phyloP scores from a whole-genome alignment of 2,329 filamentous ascomycete species.

The Penicillium frequentans region DNA sequence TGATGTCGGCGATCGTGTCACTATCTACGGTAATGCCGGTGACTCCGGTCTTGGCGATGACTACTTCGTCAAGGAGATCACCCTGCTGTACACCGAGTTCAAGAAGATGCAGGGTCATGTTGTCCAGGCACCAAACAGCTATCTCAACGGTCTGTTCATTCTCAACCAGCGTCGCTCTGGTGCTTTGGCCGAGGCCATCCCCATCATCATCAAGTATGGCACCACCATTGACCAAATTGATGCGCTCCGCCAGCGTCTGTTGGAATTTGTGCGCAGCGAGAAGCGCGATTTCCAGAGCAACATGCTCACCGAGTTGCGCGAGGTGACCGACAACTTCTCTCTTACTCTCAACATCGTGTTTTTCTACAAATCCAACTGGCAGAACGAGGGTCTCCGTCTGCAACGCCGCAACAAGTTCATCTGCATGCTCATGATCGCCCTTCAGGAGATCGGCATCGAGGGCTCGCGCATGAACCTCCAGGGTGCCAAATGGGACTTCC shows the following conservation, averaged over 20 bases:
- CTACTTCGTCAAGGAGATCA: slow-evolving; percentile 94
- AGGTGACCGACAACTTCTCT: slow-evolving; percentile 78
- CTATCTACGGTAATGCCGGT: slow-evolving; percentile 87
- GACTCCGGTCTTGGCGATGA: slow-evolving; percentile 78
- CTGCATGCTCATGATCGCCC: slow-evolving; percentile 82
- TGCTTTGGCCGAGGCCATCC: slow-evolving; percentile 80
- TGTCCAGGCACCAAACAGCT: slow-evolving; percentile 91
- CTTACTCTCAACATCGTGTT: slow-evolving; percentile 90
- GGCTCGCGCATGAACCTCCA: slow-evolving; percentile 73
- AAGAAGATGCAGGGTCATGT: slow-evolving; percentile 98
- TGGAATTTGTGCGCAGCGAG: slow-evolving; percentile 79
- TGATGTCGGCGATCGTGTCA: slow-evolving; percentile 90
- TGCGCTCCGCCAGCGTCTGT: slow-evolving; percentile 72
- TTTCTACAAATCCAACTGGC: slow-evolving; percentile 97
- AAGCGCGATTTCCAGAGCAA: slow-evolving; percentile 87
- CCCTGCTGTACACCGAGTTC: slow-evolving; percentile 91
- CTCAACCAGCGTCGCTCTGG: slow-evolving; percentile 91
- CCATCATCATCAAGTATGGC: slow-evolving; percentile 83
- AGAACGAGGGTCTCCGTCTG: slow-evolving; percentile 88
- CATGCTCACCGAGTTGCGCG: slow-evolving; percentile 79
- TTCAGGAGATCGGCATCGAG: slow-evolving; percentile 82
- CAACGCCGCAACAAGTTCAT: slow-evolving; percentile 93
- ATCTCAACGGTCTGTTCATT: slow-evolving; percentile 90
- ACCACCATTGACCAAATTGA: slow-evolving; percentile 83
- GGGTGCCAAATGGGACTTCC: slow-evolving; percentile 66